Conservation (phyloP, 495 filamentous ascomycete genomes). For the Penicillium goetzii region DNA sequence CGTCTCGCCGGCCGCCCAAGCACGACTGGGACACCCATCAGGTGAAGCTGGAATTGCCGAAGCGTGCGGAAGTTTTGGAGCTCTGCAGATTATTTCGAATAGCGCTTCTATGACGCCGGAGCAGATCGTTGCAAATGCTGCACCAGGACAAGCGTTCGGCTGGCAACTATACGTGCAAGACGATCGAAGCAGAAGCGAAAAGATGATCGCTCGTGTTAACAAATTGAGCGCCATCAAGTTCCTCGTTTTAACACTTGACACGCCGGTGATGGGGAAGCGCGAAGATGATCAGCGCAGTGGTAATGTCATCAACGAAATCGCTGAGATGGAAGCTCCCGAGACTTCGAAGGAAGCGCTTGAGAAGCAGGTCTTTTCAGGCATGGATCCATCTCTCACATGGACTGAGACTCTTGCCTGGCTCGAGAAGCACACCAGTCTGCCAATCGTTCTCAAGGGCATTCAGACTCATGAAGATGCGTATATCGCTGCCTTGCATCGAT, state of each 20-base stretch:
- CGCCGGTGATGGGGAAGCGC: slow-evolving; percentile 83
- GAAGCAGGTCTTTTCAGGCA: slow-evolving; percentile 69
- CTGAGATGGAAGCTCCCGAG: slow-evolving; percentile 42
- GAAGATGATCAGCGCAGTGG: slow-evolving; percentile 78
- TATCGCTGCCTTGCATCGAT: slow-evolving; percentile 67
- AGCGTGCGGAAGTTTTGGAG: slow-evolving; percentile 72
- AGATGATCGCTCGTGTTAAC: slow-evolving; percentile 74
- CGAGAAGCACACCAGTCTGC: slow-evolving; percentile 70
- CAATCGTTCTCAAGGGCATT: slow-evolving; percentile 86
- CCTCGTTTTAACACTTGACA: slow-evolving; percentile 82
- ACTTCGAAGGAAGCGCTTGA: slow-evolving; percentile 49
- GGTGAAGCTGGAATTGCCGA: slow-evolving; percentile 87
- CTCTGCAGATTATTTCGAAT: slow-evolving; percentile 82
- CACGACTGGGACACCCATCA: slow-evolving; percentile 80
- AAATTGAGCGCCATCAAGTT: slow-evolving; percentile 71
- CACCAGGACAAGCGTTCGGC: slow-evolving; percentile 73
- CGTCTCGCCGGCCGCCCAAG: slow-evolving; percentile 86
- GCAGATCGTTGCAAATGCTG: slow-evolving; percentile 73
- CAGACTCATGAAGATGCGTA: slow-evolving; percentile 92
- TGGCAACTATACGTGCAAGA: slow-evolving; percentile 92
- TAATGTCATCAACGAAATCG: slow-evolving; percentile 39
- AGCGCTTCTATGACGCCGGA: slow-evolving; percentile 87
- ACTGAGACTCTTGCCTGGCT: slow-evolving; percentile 78
- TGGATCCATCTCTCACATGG: slow-evolving; percentile 81
- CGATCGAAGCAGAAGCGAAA: slow-evolving; percentile 77